Evolutionary conservation across 352 stramenopile genomes (phyloP).

Genomic region (Phytophthora pinifolia): DNA sequence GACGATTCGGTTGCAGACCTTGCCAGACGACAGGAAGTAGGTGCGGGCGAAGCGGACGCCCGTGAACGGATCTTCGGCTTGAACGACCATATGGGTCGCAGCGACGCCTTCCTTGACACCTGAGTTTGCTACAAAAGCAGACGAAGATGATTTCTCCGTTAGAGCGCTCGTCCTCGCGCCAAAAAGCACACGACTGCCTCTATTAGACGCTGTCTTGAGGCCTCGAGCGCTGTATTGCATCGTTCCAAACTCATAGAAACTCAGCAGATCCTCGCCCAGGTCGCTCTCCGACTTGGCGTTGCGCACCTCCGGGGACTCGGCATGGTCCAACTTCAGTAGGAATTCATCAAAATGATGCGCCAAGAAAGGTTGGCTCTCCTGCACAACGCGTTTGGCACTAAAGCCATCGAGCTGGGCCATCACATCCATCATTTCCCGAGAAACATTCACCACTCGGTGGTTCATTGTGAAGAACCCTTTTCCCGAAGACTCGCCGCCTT

Average conservation of each 20-base stretch:
- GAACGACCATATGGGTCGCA: slow-evolving; percentile 67
- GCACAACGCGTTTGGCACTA: slow-evolving; percentile 47
- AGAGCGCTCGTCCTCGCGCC: slow-evolving; percentile 44
- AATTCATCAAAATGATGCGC: slow-evolving; percentile 66
- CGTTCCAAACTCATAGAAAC: slow-evolving; percentile 82
- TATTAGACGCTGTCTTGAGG: slow-evolving; percentile 22
- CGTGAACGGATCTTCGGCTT: slow-evolving; percentile 73
- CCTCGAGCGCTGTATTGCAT: slow-evolving; percentile 57
- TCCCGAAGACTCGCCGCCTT: slow-evolving; percentile 29
- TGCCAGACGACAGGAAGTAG: slow-evolving; percentile 70
- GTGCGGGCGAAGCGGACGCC: slow-evolving; percentile 62
- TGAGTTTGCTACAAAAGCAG: slow-evolving; percentile 36
- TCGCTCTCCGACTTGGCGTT: slow-evolving; percentile 50
- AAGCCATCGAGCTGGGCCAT: slow-evolving; percentile 60
- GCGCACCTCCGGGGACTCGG: slow-evolving; percentile 45
- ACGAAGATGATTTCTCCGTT: slow-evolving; percentile 34
- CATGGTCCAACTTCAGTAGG: slow-evolving; percentile 67
- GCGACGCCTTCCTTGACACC: slow-evolving; percentile 20
- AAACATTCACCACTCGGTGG: slow-evolving; percentile 63
- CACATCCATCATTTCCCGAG: slow-evolving; percentile 29
- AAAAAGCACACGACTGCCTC: slow-evolving; percentile 65
- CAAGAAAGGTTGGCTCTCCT: slow-evolving; percentile 57
- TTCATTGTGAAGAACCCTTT: slow-evolving; percentile 83
- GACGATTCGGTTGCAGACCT: slow-evolving; percentile 45
- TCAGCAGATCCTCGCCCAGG: slow-evolving; percentile 65